phyloP scores from a whole-genome alignment of 306 rosid genomes.

The Cajanus cajan region DNA sequence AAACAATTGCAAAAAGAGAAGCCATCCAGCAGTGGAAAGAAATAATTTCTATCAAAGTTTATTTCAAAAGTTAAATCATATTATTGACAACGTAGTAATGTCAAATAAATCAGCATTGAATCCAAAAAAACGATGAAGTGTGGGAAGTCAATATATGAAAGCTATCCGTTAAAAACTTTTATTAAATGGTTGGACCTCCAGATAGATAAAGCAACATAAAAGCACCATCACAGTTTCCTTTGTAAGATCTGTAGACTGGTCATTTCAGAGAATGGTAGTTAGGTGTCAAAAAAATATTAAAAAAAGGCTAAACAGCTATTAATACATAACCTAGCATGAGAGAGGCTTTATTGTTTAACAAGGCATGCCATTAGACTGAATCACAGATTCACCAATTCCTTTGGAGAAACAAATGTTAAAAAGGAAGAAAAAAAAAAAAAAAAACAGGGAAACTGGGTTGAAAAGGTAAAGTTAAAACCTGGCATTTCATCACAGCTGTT shows the following conservation, averaged over 20 bases:
- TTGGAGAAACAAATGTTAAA: background rate
- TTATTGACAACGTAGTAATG: background rate
- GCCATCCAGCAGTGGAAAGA: background rate
- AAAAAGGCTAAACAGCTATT: background rate
- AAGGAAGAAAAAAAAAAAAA: background rate
- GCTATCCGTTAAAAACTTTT: background rate
- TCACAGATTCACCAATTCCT: slow-evolving; percentile 22
- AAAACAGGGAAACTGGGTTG: background rate
- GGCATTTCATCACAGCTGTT: slow-evolving; percentile 39
- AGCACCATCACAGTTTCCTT: background rate
- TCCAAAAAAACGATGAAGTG: background rate
- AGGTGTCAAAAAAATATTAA: background rate
- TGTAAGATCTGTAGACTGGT: background rate
- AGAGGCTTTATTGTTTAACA: slow-evolving; percentile 9
- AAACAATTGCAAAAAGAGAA: slow-evolving; percentile 13
- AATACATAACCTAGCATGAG: background rate
- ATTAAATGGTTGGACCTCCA: slow-evolving; percentile 4
- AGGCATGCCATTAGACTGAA: slow-evolving; percentile 11
- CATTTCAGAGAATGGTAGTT: slow-evolving; percentile 9
- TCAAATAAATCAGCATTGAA: slow-evolving; percentile 11
- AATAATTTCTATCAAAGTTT: no score
- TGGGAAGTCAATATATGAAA: background rate
- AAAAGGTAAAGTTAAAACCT: slow-evolving; percentile 48
- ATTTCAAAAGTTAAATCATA: no score
- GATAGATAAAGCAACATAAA: background rate